Conservation (phyloP, 768 basidiomycete genomes). For the Suillus fuscotomentosus region DNA sequence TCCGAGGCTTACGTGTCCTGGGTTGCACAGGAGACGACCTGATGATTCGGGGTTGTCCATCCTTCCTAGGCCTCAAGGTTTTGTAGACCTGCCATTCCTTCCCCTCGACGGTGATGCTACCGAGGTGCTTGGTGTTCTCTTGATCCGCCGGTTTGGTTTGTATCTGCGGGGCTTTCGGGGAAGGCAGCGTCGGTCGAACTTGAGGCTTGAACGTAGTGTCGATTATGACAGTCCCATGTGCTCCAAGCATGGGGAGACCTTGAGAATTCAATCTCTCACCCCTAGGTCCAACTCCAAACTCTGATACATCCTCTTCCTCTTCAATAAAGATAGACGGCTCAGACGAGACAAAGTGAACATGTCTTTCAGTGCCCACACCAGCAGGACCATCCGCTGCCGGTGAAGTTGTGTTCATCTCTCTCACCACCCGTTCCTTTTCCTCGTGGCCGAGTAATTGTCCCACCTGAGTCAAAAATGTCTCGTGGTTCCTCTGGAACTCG, state of each 20-base stretch:
- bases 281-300: slow-evolving; percentile 15
- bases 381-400: slow-evolving; percentile 14
- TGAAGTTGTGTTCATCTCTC: slow-evolving; percentile 4
- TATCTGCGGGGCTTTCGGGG: not conserved
- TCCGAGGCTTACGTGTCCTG: not conserved
- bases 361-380: not conserved
- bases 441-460: slow-evolving; percentile 10
- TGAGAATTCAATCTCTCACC: slow-evolving; percentile 19
- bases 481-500: slow-evolving; percentile 1
- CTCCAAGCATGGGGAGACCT: slow-evolving; percentile 21
- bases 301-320: slow-evolving; percentile 2
- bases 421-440: slow-evolving; percentile 12
- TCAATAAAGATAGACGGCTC: slow-evolving; percentile 12
- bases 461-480: slow-evolving; percentile 24
- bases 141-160: not conserved
- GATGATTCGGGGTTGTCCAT: slow-evolving; percentile 2
- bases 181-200: not conserved
- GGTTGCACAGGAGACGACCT: not conserved
- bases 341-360: slow-evolving; percentile 10
- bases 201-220: slow-evolving; percentile 5
- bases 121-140: slow-evolving; percentile 2
- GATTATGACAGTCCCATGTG: slow-evolving; percentile 12
- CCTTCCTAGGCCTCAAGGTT: not conserved
- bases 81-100: slow-evolving; percentile 5
- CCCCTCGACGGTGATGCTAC: slow-evolving; percentile 7